These are phyloP conservation scores for Tephrocybe sp. DNA, from an alignment of 768 basidiomycete species.

Conservation along the genomic window DNA sequence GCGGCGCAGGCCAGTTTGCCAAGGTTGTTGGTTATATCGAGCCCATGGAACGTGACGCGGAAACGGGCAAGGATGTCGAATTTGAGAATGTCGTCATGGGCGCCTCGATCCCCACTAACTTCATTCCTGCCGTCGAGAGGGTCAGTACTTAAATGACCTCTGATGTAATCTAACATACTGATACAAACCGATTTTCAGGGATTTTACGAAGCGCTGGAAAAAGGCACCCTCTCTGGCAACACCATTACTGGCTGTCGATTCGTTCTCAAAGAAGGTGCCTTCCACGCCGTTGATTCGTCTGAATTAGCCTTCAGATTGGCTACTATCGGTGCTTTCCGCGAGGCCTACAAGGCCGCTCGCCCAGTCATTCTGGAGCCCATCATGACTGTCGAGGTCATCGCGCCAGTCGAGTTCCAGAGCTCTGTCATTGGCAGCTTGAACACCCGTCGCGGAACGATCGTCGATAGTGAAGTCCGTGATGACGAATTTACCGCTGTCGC, in stretches of 20 bases:
- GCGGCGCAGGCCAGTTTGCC: slow-evolving; percentile 96
- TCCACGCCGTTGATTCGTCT: slow-evolving; percentile 93
- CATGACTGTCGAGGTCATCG: slow-evolving; percentile 97
- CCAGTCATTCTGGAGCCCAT: slow-evolving; percentile 95
- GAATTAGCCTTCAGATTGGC: slow-evolving; percentile 94
- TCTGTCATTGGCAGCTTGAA: slow-evolving; percentile 93
- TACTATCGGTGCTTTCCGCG: slow-evolving; percentile 89
- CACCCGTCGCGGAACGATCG: slow-evolving; percentile 87
- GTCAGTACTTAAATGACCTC: slow-evolving; percentile 34
- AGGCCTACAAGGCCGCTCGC: slow-evolving; percentile 74
- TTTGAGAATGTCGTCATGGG: slow-evolving; percentile 92
- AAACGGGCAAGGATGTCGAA: slow-evolving; percentile 78
- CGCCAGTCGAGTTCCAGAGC: slow-evolving; percentile 95
- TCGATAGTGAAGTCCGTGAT: slow-evolving; percentile 94
- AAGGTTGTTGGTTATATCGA: slow-evolving; percentile 90
- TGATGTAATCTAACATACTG: neutral
- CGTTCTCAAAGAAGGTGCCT: slow-evolving; percentile 88
- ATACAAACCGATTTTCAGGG: slow-evolving; percentile 50
- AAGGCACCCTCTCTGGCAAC: slow-evolving; percentile 88
- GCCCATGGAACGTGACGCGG: slow-evolving; percentile 72
- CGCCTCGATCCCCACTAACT: slow-evolving; percentile 87
- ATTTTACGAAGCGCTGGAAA: slow-evolving; percentile 91
- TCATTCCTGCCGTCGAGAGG: slow-evolving; percentile 94
- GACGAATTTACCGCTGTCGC: slow-evolving; percentile 93
- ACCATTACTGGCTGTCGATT: slow-evolving; percentile 83